A percentile compares a stretch with the other conserved stretches of the same genome.
phyloP scores from a whole-genome alignment of 106 monocot species.

The Phalaenopsis aphrodite region DNA sequence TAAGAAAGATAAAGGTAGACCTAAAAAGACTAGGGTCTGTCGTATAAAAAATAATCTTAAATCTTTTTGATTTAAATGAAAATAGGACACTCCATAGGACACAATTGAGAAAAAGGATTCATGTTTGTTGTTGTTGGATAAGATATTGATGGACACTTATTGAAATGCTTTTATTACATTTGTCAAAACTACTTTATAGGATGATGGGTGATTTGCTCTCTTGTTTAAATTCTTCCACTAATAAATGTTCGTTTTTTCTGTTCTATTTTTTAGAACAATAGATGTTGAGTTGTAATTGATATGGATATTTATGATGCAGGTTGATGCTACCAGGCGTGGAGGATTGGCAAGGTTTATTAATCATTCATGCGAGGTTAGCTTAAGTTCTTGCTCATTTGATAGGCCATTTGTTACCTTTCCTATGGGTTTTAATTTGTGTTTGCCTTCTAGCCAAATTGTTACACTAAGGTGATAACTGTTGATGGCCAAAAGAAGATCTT shows the following conservation, averaged over 20 bases:
- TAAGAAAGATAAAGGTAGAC: too few relatives aligned
- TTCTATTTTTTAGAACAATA: background rate
- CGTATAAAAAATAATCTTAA: too few relatives aligned
- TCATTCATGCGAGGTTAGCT: slow-evolving; percentile 92
- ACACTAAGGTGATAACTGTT: slow-evolving; percentile 92
- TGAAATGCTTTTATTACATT: background rate
- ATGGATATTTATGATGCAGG: slow-evolving; percentile 28
- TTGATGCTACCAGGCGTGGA: slow-evolving; percentile 97
- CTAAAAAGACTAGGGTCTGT: too few relatives aligned
- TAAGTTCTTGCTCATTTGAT: background rate
- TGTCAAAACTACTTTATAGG: background rate
- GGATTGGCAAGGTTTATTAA: slow-evolving; percentile 98
- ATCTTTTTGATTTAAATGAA: too few relatives aligned
- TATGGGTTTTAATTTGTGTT: background rate
- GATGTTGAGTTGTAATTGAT: background rate
- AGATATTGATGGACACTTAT: background rate
- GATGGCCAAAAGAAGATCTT: slow-evolving; percentile 99
- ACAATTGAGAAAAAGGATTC: too few relatives aligned
- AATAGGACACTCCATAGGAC: too few relatives aligned
- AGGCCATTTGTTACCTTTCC: background rate
- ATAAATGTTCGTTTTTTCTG: background rate
- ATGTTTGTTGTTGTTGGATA: too few relatives aligned
- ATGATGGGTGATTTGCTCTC: too few relatives aligned
- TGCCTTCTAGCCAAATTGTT: slow-evolving; percentile 79
- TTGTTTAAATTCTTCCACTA: too few relatives aligned